Evolutionary conservation across 2,329 filamentous ascomycete genomes (phyloP), one percentile per base, ranked within the genome.

Genomic region (Pseudocercospora cruenta): DNA sequence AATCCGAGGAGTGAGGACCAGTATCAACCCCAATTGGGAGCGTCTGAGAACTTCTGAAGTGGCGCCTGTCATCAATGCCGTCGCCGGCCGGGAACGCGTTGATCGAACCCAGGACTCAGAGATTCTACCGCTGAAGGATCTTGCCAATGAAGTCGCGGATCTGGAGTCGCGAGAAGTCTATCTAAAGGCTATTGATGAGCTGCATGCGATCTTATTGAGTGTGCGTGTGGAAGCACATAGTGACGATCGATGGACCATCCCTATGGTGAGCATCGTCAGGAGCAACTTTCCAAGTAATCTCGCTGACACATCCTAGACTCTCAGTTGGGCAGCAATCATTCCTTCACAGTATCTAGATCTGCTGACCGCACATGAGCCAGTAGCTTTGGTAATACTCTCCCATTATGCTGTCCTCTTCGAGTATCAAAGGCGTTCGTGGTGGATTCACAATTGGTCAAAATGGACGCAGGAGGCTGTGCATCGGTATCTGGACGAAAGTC

Each of bases 321-420:
- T 63, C 16, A 64, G 57, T 53, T 67, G 65, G 65, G 53, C 61
- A 43, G 65, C 61, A 22, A 5, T 28, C n/a, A 43, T 58, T 5
- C 55, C 47, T 16, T 54, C 55, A 14, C 26, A 39, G 14, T 66
- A 64, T 47, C 19, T 66, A 4, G 66, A 68, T 28, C 49, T 70
- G n/a, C 39, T 70, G 4, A 33, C 39, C 16, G 54, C 60, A 8
- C 58, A 64, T 14, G 61, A 70, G 6, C 58, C 58, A 12, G 21
- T 64, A 6, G 62, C 68, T 8, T 53, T 70, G 5, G 64, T 68
- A 22, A 55, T 70, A 21, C 36, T 70, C 28, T 62, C 66, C 16
- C 63, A 66, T 54, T 68, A 66, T 47, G 63, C 66, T 3, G 64
- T 68, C 16, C 33, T 70, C 4, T 66, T 70, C 16, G 58, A 63